Evolutionary conservation across 2,329 filamentous ascomycete species (phyloP).

Genomic region (Fusarium annulatum): DNA sequence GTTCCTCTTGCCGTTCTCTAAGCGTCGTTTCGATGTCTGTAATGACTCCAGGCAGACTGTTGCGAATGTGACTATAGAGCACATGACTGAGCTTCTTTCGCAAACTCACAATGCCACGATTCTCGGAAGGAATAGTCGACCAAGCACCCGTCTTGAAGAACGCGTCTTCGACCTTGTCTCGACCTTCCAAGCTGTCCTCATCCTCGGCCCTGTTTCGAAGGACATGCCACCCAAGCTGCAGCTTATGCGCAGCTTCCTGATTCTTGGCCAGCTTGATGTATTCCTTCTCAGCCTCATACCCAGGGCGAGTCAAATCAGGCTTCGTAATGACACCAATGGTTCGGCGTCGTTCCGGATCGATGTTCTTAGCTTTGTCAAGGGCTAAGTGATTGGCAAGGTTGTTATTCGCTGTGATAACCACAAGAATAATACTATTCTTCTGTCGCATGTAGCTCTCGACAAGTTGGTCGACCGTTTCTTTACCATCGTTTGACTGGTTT

Average conservation of each 20-base stretch:
- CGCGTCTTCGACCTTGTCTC: constrained; percentile 47
- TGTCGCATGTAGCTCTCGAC: constrained; percentile 66
- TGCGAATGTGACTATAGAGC: background rate
- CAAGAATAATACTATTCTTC: constrained; percentile 68
- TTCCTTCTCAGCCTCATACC: constrained; percentile 52
- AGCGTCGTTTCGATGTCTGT: constrained; percentile 44
- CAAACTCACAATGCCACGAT: background rate
- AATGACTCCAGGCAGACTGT: constrained; percentile 1
- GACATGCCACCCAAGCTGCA: constrained; percentile 64
- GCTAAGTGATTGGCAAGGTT: constrained; percentile 65
- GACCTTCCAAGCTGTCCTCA: constrained; percentile 40
- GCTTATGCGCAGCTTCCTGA: constrained; percentile 44
- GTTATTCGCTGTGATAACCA: constrained; percentile 61
- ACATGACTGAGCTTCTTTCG: background rate
- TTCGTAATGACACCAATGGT: constrained; percentile 69
- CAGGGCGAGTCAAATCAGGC: constrained; percentile 55
- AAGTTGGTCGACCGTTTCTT: constrained; percentile 50
- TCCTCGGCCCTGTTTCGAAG: constrained; percentile 59
- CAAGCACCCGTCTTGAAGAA: constrained; percentile 50
- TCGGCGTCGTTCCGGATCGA: constrained; percentile 57
- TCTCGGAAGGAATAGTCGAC: constrained; percentile 30
- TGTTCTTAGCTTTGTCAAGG: constrained; percentile 54
- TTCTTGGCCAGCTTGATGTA: constrained; percentile 52
- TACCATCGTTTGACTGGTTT: constrained; percentile 47
- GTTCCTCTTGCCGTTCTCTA: constrained; percentile 14